phyloP scores from a whole-genome alignment of 2,329 filamentous ascomycete genomes.

The Hymenoscyphus linearis region DNA sequence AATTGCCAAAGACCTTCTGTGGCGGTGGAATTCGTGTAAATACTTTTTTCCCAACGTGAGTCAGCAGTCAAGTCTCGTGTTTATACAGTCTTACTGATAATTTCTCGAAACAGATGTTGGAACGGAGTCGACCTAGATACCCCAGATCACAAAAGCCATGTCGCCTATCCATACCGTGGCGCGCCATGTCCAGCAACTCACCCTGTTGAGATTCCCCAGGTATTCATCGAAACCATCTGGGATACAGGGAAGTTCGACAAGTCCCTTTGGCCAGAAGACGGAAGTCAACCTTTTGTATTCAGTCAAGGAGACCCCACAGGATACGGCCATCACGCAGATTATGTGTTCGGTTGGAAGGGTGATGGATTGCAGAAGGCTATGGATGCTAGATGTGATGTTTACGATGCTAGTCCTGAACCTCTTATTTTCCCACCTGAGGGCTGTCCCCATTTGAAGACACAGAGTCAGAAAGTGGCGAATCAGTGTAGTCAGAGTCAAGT shows the following conservation, averaged over 20 bases:
- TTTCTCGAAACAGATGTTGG: conserved; percentile 10
- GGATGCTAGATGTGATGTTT: conserved; percentile 30
- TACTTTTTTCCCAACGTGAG: conserved; percentile 24
- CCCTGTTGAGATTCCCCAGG: conserved; percentile 42
- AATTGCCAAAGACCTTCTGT: conserved; percentile 33
- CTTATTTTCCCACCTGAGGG: conserved; percentile 19
- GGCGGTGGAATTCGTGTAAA: conserved; percentile 31
- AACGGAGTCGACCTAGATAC: conserved; percentile 17
- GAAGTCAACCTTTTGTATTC: conserved; percentile 40
- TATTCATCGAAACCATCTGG: conserved; percentile 46
- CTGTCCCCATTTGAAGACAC: conserved; percentile 40
- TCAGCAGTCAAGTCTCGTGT: not conserved
- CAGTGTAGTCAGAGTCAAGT: conserved; percentile 42
- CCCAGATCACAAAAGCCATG: conserved; percentile 13
- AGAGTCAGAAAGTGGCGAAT: conserved; percentile 41
- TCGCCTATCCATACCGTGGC: conserved; percentile 23
- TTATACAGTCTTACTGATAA: not conserved
- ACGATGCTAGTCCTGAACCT: conserved; percentile 35
- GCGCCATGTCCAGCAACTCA: conserved; percentile 27
- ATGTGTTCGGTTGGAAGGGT: conserved; percentile 9
- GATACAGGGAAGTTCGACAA: conserved; percentile 39
- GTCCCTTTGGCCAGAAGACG: conserved; percentile 40
- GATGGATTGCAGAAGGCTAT: conserved; percentile 7
- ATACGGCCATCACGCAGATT: conserved; percentile 8
- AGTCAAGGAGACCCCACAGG: conserved; percentile 35